These are phyloP conservation scores for Guadua angustifolia DNA, from an alignment of 176 grass and related monocot genomes.

Conservation along the genomic window DNA sequence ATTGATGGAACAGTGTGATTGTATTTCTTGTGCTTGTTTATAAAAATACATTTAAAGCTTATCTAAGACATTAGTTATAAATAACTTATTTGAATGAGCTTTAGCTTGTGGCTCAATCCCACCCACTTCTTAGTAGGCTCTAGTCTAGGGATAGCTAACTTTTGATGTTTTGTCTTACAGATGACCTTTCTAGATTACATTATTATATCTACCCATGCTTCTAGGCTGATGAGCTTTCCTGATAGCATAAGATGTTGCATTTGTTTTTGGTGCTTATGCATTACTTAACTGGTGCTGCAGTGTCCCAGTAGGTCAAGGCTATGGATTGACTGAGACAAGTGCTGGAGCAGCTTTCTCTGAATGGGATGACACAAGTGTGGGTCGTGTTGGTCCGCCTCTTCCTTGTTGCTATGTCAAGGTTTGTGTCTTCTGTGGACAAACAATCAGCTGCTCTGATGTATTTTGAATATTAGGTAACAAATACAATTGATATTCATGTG, in stretches of 20 bases:
- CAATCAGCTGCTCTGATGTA: neutral
- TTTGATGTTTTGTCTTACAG: neutral
- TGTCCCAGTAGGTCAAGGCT: slow-evolving; percentile 85
- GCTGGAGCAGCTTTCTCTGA: slow-evolving; percentile 82
- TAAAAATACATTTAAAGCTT: neutral
- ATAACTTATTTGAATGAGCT: neutral
- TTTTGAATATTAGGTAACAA: neutral
- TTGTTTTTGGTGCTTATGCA: slow-evolving; percentile 36
- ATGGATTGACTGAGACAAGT: slow-evolving; percentile 93
- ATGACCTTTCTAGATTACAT: neutral
- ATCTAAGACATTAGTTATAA: neutral
- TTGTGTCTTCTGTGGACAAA: slow-evolving; percentile 4
- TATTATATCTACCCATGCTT: neutral
- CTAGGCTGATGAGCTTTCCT: neutral
- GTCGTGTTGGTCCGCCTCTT: slow-evolving; percentile 84
- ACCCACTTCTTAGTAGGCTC: neutral
- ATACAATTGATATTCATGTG: slow-evolving; percentile 14
- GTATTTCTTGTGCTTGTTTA: neutral
- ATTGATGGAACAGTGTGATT: neutral
- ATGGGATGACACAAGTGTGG: slow-evolving; percentile 66
- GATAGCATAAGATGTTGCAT: neutral
- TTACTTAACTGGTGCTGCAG: slow-evolving; percentile 47
- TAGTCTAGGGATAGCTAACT: neutral
- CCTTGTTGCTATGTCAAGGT: slow-evolving; percentile 92
- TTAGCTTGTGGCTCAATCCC: neutral